phyloP scores from a whole-genome alignment of 2,329 filamentous ascomycete species.

The Cordyceps militaris region DNA sequence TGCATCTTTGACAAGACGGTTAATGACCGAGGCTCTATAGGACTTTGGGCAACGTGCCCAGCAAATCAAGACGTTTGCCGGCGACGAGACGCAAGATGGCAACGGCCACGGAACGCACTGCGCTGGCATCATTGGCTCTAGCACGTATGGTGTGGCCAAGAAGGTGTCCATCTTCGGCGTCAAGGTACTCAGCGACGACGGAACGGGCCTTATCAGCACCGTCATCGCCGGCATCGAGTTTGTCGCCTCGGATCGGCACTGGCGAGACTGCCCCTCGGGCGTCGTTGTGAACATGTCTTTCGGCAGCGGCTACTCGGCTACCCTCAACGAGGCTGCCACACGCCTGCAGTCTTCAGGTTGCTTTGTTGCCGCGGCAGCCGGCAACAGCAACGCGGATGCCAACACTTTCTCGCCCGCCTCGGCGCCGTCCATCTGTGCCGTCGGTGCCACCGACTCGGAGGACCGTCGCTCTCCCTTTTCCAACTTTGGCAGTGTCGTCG shows the following conservation, averaged over 20 bases:
- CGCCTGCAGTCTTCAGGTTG: slow-evolving; percentile 37
- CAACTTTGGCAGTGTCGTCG: slow-evolving; percentile 42
- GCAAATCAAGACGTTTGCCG: slow-evolving; percentile 15
- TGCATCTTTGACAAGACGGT: no score
- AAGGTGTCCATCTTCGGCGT: slow-evolving; percentile 33
- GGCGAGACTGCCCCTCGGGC: slow-evolving; percentile 29
- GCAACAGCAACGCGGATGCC: slow-evolving; percentile 44
- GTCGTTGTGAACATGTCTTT: slow-evolving; percentile 51
- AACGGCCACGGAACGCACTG: slow-evolving; percentile 32
- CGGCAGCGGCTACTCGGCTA: slow-evolving; percentile 35
- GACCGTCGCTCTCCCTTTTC: slow-evolving; percentile 39
- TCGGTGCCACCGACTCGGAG: slow-evolving; percentile 37
- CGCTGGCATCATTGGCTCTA: slow-evolving; percentile 21
- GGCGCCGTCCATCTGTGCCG: slow-evolving; percentile 42
- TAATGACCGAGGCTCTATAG: background rate
- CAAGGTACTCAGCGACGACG: slow-evolving; percentile 32
- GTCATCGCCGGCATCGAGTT: slow-evolving; percentile 35
- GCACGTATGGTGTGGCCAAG: slow-evolving; percentile 30
- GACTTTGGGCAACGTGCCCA: slow-evolving; percentile 24
- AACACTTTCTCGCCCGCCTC: slow-evolving; percentile 41
- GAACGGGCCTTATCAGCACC: slow-evolving; percentile 28
- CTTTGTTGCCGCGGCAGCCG: slow-evolving; percentile 45
- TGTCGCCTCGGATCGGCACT: slow-evolving; percentile 26
- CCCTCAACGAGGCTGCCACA: slow-evolving; percentile 43
- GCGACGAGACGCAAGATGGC: slow-evolving; percentile 17